Percentiles rank a stretch among this genome's conserved stretches.
phyloP scores from a whole-genome alignment of 2,329 filamentous ascomycete genomes.

The Clonostachys chloroleuca region DNA sequence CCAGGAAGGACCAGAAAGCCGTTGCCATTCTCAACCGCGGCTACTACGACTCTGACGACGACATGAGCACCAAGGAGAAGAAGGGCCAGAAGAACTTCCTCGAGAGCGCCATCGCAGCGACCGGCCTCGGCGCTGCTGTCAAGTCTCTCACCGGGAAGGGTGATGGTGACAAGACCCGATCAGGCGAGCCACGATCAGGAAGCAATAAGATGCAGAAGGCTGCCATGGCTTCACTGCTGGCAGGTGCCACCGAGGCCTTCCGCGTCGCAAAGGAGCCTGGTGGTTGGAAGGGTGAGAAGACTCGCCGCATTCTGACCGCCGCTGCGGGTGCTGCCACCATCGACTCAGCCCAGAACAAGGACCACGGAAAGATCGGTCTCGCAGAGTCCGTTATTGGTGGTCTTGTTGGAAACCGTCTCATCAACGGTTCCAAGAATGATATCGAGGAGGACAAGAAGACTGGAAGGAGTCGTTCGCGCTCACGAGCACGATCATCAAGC shows the following conservation, averaged over 20 bases:
- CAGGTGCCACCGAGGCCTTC: conserved; percentile 89
- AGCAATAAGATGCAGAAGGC: conserved; percentile 73
- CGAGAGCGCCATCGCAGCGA: conserved; percentile 57
- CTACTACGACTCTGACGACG: conserved; percentile 54
- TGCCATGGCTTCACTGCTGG: conserved; percentile 84
- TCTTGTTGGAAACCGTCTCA: conserved; percentile 76
- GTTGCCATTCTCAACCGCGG: conserved; percentile 48
- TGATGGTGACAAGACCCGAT: conserved; percentile 33
- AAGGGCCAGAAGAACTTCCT: conserved; percentile 62
- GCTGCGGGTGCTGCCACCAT: conserved; percentile 83
- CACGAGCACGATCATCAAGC: conserved; percentile 55
- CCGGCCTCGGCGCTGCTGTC: conserved; percentile 56
- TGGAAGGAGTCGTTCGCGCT: conserved; percentile 66
- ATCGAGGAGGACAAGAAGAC: conserved; percentile 57
- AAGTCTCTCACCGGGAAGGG: conserved; percentile 52
- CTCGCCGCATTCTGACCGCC: conserved; percentile 85
- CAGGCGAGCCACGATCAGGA: conserved; percentile 48
- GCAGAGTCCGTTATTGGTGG: conserved; percentile 86
- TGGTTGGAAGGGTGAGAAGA: conserved; percentile 86
- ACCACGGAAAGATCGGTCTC: conserved; percentile 78
- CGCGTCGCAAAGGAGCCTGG: conserved; percentile 85
- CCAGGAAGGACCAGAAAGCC: conserved; percentile 51
- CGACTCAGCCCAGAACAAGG: conserved; percentile 68
- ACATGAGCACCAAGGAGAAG: conserved; percentile 45
- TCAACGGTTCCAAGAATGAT: conserved; percentile 72